Base-by-base conservation (phyloP, 805 yeast species). In the Candida xyloterini region DNA sequence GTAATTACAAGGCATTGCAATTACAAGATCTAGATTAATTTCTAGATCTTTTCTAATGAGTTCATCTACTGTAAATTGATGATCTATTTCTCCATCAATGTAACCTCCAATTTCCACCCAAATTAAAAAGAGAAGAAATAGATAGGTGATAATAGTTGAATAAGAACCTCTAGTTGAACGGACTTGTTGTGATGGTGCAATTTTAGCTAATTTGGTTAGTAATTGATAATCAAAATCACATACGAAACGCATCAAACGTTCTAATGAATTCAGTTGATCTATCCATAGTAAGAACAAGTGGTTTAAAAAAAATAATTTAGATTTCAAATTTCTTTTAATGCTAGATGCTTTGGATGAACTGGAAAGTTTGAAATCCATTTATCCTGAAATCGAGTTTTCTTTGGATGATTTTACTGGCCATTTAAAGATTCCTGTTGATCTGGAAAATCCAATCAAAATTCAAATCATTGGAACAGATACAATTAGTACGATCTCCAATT, bases 91-190 rank as follows among this genome's bases (percentile, higher is more conserved):
- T 2, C 97, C 97, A 39, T 93, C 95, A 41, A 90, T 68, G 57
- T 73, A 86, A 10, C 84, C 82, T 7, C 97, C 95, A 21, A 89
- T 63, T 57, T 90, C 95, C 10, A 86, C 76, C 86, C 95, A 91
- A 5, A 86, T 61, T 26, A 90, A 67, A 54, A 88, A 76, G 11
- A 87, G 53, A 13, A 84, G 74, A 42, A 74, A 70, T 18, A 83
- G 48, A n/a, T 74, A 68, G 11, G 89, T 79, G 33, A 83, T 30
- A 4, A 87, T 50, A 0, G 95, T 81, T 11, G 89, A 76, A 13
- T 76, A 57, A 4, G 93, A 90, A 25, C 96, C 96, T 46, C 93
- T 71, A 21, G 75, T 65, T 1, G 95, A 83, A 48, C 87, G 68
- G 33, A 84, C 83, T 32, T 81, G 73, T 54, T 87, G 89, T 18